These are phyloP conservation scores for Pyricularia grisea DNA, from an alignment of 2,329 filamentous ascomycete species.

Conservation along the genomic window DNA sequence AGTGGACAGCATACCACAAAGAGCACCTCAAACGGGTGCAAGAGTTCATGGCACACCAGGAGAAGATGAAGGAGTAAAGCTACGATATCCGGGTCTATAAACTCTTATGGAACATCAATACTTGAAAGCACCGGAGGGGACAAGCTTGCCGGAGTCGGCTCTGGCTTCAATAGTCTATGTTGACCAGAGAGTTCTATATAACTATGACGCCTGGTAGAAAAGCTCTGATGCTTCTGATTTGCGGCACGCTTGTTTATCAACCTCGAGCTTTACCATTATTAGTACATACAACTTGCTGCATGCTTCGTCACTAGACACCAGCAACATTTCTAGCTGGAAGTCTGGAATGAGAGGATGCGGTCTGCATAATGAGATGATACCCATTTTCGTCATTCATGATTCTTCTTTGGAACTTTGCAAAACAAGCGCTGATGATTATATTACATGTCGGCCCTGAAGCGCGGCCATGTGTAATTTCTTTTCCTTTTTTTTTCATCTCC, in stretches of 20 bases:
- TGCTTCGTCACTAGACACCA: not conserved
- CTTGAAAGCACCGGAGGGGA: not conserved
- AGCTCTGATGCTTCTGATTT: not conserved
- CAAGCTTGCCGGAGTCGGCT: not conserved
- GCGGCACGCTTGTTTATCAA: not conserved
- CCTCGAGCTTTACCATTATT: not conserved
- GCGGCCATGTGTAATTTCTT: not conserved
- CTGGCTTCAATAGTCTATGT: not conserved
- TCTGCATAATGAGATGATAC: not conserved
- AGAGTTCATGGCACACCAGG: constrained; percentile 42
- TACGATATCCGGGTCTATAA: not conserved
- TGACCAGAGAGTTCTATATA: not conserved
- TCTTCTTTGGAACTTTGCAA: not conserved
- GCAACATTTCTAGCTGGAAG: not conserved
- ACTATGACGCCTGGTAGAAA: not conserved
- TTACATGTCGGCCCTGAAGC: not conserved
- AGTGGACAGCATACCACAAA: constrained; percentile 51
- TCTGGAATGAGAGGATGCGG: not conserved
- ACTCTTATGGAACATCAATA: not conserved
- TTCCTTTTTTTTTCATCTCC: not conserved
- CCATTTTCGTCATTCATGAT: not conserved
- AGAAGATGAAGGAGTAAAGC: constrained; percentile 25
- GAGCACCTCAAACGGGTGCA: constrained; percentile 50
- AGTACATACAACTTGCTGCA: not conserved
- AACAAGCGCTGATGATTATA: not conserved